Conservation (phyloP, 164 flowering plant species). For the Taxillus chinensis region DNA sequence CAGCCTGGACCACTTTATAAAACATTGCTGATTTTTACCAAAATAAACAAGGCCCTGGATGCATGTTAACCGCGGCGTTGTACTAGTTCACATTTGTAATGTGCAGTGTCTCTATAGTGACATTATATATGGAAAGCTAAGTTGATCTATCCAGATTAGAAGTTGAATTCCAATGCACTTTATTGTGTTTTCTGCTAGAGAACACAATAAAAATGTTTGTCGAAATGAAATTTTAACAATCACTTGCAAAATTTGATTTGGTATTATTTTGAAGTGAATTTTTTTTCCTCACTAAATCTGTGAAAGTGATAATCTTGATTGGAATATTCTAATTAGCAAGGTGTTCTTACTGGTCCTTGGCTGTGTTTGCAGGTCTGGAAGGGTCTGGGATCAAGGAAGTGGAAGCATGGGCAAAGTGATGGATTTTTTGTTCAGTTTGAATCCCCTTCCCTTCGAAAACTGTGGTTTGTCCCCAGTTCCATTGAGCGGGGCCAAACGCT, state of each 20-base stretch:
- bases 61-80: not conserved
- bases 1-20: too few relatives aligned
- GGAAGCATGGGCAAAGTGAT: slow-evolving; percentile 86
- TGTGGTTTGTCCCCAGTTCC: slow-evolving; percentile 85
- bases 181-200: too few relatives aligned
- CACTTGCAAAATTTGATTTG: too few relatives aligned
- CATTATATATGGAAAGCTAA: too few relatives aligned
- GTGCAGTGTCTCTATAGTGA: too few relatives aligned
- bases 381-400: slow-evolving; percentile 93
- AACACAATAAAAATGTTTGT: too few relatives aligned
- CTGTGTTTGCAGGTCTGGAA: slow-evolving; percentile 74
- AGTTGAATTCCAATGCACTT: too few relatives aligned
- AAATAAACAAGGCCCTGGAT: not conserved
- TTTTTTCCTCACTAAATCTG: too few relatives aligned
- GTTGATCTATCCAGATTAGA: too few relatives aligned
- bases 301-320: not conserved
- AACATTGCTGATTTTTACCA: not conserved
- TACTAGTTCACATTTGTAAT: too few relatives aligned
- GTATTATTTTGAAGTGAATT: too few relatives aligned
- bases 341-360: not conserved
- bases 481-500: slow-evolving; percentile 58
- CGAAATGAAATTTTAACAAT: too few relatives aligned
- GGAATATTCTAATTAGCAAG: not conserved
- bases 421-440: slow-evolving; percentile 93
- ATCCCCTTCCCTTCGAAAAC: slow-evolving; percentile 51